phyloP scores from a whole-genome alignment of 768 basidiomycete species.

The Boletus patriciae region DNA sequence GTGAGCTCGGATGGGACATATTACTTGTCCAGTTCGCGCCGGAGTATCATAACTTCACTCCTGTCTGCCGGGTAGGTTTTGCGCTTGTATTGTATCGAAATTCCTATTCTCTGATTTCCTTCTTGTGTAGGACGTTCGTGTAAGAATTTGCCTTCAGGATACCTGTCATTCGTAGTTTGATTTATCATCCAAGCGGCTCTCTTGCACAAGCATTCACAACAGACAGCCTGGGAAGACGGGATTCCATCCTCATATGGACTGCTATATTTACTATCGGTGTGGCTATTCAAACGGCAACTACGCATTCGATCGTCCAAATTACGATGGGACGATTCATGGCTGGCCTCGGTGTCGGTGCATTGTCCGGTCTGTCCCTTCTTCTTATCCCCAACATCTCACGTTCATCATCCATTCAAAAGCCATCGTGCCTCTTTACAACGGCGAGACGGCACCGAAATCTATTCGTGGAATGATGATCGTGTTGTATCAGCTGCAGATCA shows the following conservation, averaged over 20 bases:
- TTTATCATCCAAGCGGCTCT: conserved; percentile 45
- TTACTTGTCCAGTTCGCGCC: conserved; percentile 17
- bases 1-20: conserved; percentile 8
- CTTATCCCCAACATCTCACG: neutral
- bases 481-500: conserved; percentile 75
- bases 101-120: neutral
- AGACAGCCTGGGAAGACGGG: conserved; percentile 17
- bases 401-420: conserved; percentile 33
- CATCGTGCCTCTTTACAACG: conserved; percentile 69
- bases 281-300: conserved; percentile 15
- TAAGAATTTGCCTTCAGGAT: neutral
- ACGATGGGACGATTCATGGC: conserved; percentile 14
- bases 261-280: conserved; percentile 16
- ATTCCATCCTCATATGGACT: conserved; percentile 15
- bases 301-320: conserved; percentile 12
- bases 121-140: conserved; percentile 11
- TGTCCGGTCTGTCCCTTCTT: conserved; percentile 6
- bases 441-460: conserved; percentile 73
- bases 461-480: conserved; percentile 72
- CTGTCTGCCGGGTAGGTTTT: conserved; percentile 13
- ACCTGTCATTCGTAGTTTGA: neutral
- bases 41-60: conserved; percentile 19
- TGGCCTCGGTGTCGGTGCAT: conserved; percentile 17
- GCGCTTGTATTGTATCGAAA: neutral
- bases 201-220: conserved; percentile 51